phyloP scores from a whole-genome alignment of 805 yeast species.

The Wickerhamiella spandovensis region DNA sequence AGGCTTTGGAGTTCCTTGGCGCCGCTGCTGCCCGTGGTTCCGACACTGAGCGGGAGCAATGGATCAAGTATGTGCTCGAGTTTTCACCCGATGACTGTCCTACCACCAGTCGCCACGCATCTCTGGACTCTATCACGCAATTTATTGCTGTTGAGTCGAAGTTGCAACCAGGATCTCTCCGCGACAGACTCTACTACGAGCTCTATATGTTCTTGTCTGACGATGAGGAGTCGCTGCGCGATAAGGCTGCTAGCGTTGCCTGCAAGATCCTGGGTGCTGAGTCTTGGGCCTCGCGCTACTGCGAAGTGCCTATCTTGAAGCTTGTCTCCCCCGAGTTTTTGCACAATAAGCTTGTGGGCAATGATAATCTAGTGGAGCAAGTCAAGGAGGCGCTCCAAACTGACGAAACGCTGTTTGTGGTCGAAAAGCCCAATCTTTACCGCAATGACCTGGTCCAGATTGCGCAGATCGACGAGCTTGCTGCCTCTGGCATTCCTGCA shows the following conservation, averaged over 20 bases:
- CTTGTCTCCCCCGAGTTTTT: conserved; percentile 5
- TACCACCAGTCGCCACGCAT: conserved; percentile 33
- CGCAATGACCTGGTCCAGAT: conserved; percentile 33
- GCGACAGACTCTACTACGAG: conserved; percentile 4
- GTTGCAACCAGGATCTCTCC: conserved; percentile 4
- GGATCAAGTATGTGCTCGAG: conserved; percentile 22
- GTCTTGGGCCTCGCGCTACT: conserved; percentile 7
- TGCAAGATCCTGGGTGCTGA: conserved; percentile 21
- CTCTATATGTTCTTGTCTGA: conserved; percentile 29
- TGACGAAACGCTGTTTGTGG: conserved; percentile 40
- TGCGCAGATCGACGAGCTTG: conserved; percentile 6
- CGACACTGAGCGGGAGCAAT: conserved; percentile 5
- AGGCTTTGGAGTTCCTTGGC: conserved; percentile 10
- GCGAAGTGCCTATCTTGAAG: conserved; percentile 7
- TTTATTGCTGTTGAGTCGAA: conserved; percentile 11
- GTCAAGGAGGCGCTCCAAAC: conserved; percentile 13
- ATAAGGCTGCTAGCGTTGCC: conserved; percentile 32
- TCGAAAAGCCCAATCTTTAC: conserved; percentile 58
- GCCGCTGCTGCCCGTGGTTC: not conserved
- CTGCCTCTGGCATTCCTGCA: not conserved
- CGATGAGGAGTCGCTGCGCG: conserved; percentile 53
- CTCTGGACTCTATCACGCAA: conserved; percentile 32
- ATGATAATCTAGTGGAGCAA: conserved; percentile 14
- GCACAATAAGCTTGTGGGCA: conserved; percentile 2
- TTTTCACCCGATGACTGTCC: conserved; percentile 33